phyloP scores from a whole-genome alignment of 805 yeast species.

The Wickerhamomyces queroliae region DNA sequence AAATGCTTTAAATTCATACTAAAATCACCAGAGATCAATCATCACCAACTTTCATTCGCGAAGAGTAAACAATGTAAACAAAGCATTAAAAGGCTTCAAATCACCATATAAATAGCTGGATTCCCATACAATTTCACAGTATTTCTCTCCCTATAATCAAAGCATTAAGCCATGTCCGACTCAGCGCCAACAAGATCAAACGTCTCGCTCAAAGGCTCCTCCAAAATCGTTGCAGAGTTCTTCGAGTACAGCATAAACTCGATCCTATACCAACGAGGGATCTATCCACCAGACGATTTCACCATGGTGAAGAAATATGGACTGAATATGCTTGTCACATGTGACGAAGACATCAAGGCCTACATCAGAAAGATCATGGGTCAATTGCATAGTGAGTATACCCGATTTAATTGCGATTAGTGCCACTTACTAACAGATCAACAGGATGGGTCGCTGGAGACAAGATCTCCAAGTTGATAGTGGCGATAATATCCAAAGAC shows the following conservation, averaged over 20 bases:
- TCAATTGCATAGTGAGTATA: conserved; percentile 48
- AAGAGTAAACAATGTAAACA: neutral
- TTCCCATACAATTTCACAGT: no score
- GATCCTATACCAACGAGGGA: conserved; percentile 82
- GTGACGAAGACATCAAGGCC: conserved; percentile 67
- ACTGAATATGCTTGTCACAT: conserved; percentile 61
- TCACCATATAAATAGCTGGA: no score
- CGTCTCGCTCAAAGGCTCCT: conserved; percentile 59
- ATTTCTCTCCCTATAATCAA: no score
- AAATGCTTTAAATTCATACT: no score
- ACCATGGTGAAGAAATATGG: conserved; percentile 74
- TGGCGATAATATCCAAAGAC: conserved; percentile 67
- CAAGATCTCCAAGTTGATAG: conserved; percentile 58
- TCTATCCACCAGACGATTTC: conserved; percentile 86
- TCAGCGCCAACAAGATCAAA: conserved; percentile 37
- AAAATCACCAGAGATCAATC: no score
- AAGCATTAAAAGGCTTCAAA: no score
- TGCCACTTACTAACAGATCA: neutral
- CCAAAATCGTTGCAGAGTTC: conserved; percentile 75
- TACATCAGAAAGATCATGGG: conserved; percentile 63
- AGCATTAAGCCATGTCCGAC: conserved; percentile 2
- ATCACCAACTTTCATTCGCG: no score
- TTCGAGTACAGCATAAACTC: conserved; percentile 77
- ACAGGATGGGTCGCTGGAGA: conserved; percentile 66
- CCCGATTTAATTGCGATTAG: no score